Evolutionary conservation across 1,284 basidiomycete genomes (phyloP), one percentile per base, ranked within the genome.

Genomic region (Neolentinus lepideus): DNA sequence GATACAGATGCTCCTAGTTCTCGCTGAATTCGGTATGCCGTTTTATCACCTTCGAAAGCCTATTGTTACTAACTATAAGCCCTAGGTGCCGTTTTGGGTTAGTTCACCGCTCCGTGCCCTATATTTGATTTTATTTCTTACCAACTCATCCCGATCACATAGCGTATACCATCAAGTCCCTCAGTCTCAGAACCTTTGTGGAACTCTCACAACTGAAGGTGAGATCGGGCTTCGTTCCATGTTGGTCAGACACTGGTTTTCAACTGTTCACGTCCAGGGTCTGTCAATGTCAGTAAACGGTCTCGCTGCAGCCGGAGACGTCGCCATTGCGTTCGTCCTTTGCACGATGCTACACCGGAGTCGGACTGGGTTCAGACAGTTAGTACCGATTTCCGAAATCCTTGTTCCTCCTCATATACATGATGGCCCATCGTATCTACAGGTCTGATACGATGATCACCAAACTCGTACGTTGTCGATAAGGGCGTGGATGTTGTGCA

Each of bases 391-490:
- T 31, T n/a, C n/a, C 29, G 29, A 27, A 31, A 53, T 57, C 29
- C 14, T 12, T 35, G 25, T 26, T 55, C 3, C 2, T 10, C 3
- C 24, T n/a, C n/a, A n/a, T n/a, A n/a, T n/a, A n/a, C n/a, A n/a
- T n/a, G n/a, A n/a, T n/a, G n/a, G n/a, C n/a, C n/a, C n/a, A n/a
- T n/a, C 36, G n/a, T 46, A 3, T 2, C 22, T 16, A 10, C 9
- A 79, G 79, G 57, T 80, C 79, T 8, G 77, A 82, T 60, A 78
- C 72, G 14, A 78, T 83, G 71, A 82, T 83, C 57, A 77, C 72
- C 61, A 76, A 73, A 66, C 64, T 83, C 71, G 81, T 77, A 57
- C 58, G 70, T 57, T 3, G 6, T 46, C 16, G 6, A 46, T 19
- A 16, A 46, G 6, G 4, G 19, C 43, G 43, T 16, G 10, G 24